Conservation (phyloP, 345 rosid genomes). For the Eucalyptus cloeziana region DNA sequence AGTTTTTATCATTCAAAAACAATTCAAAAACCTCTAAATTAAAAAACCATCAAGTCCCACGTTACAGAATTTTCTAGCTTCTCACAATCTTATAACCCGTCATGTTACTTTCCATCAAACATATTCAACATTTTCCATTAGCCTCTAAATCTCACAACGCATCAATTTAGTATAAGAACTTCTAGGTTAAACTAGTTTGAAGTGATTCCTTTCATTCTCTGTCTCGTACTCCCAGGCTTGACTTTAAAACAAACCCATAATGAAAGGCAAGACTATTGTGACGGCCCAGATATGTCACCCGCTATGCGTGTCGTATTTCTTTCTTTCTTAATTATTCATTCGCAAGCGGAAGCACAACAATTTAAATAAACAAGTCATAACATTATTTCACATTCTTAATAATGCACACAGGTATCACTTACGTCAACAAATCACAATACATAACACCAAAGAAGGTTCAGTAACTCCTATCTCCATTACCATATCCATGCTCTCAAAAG, state of each 20-base stretch:
- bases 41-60: not conserved
- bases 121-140: not conserved
- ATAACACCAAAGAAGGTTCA: not conserved
- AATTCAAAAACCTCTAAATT: not conserved
- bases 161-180: not conserved
- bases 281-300: not conserved
- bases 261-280: not conserved
- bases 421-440: not conserved
- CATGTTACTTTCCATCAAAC: not conserved
- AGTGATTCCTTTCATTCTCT: not conserved
- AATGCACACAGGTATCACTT: not conserved
- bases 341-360: rapidly evolving
- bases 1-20: no score
- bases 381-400: not conserved
- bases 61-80: not conserved
- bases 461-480: not conserved
- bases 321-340: not conserved
- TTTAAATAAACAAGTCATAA: not conserved
- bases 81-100: not conserved
- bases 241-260: not conserved
- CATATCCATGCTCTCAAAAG: no score
- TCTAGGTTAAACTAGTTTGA: not conserved
- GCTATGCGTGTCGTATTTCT: rapidly evolving
- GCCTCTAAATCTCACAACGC: not conserved
- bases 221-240: not conserved